These are phyloP conservation scores for Nothopassalora personata DNA, from an alignment of 2,329 filamentous ascomycete genomes.

Conservation along the genomic window DNA sequence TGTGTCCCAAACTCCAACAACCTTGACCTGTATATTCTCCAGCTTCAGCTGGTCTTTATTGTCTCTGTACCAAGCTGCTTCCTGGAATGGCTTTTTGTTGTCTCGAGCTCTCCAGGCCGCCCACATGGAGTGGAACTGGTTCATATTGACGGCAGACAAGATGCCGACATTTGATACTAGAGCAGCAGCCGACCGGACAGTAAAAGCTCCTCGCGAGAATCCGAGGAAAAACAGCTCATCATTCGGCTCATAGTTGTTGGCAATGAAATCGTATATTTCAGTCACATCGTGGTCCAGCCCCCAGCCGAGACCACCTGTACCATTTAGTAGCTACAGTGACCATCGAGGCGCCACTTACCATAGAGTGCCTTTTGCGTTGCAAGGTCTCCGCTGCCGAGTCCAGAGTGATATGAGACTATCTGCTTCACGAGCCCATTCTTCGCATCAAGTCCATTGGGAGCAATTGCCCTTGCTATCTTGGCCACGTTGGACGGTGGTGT, in stretches of 20 bases:
- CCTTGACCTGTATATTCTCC: constrained; percentile 21
- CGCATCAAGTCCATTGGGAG: constrained; percentile 38
- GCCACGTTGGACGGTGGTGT: constrained; percentile 43
- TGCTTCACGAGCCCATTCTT: constrained; percentile 33
- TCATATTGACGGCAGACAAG: constrained; percentile 12
- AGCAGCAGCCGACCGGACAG: constrained; percentile 14
- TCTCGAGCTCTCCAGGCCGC: constrained; percentile 5
- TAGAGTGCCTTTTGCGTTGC: constrained; percentile 10
- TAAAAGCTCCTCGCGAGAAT: constrained; percentile 40
- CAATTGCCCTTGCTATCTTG: constrained; percentile 43
- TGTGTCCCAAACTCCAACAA: constrained; percentile 18
- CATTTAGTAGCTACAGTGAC: not conserved
- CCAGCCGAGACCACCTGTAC: constrained; percentile 10
- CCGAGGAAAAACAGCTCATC: constrained; percentile 43
- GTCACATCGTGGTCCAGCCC: constrained; percentile 41
- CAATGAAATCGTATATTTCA: constrained; percentile 43
- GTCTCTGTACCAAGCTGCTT: constrained; percentile 9
- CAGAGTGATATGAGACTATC: constrained; percentile 45
- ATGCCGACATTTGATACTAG: constrained; percentile 13
- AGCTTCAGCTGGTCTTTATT: constrained; percentile 4
- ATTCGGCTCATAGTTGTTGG: constrained; percentile 46
- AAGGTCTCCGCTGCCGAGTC: constrained; percentile 40
- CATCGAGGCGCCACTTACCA: not conserved
- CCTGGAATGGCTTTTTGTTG: constrained; percentile 2
- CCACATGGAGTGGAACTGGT: constrained; percentile 12